Percentiles rank a stretch among this genome's conserved stretches.
These are phyloP conservation scores for Calendula officinalis DNA, from an alignment of 129 eudicot species.

Conservation along the genomic window DNA sequence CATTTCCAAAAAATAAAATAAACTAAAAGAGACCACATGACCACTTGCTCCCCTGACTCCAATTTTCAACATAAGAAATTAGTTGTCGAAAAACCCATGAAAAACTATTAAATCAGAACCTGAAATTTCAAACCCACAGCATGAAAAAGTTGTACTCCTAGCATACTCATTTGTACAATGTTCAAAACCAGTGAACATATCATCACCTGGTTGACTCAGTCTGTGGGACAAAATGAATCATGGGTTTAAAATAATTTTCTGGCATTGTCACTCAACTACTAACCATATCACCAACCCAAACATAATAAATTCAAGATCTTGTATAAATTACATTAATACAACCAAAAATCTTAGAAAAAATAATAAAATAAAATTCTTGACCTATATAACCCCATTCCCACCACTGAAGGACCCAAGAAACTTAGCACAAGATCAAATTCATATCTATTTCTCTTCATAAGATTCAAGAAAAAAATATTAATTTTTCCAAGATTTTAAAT, in stretches of 20 bases:
- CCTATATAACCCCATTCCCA: conserved; percentile 18
- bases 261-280: conserved; percentile 37
- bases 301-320: conserved; percentile 21
- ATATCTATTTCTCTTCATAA: conserved; percentile 18
- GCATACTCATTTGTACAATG: conserved; percentile 19
- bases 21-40: conserved; percentile 3
- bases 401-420: conserved; percentile 6
- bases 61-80: conserved; percentile 5
- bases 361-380: too few species aligned
- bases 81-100: conserved; percentile 10
- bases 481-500: conserved; percentile 20
- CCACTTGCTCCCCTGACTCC: conserved; percentile 27
- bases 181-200: conserved; percentile 10
- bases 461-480: conserved; percentile 15
- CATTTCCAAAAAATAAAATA: neutral
- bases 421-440: conserved; percentile 18
- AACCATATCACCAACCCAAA: conserved; percentile 22
- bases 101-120: conserved; percentile 15
- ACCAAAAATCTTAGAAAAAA: conserved; percentile 12
- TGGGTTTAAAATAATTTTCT: conserved; percentile 30
- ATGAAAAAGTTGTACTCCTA: conserved; percentile 12
- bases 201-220: conserved; percentile 24
- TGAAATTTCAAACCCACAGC: conserved; percentile 9
- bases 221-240: conserved; percentile 34
- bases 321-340: conserved; percentile 10